Evolutionary conservation across 768 basidiomycete species (phyloP).

Genomic region (Tremella fuciformis): DNA sequence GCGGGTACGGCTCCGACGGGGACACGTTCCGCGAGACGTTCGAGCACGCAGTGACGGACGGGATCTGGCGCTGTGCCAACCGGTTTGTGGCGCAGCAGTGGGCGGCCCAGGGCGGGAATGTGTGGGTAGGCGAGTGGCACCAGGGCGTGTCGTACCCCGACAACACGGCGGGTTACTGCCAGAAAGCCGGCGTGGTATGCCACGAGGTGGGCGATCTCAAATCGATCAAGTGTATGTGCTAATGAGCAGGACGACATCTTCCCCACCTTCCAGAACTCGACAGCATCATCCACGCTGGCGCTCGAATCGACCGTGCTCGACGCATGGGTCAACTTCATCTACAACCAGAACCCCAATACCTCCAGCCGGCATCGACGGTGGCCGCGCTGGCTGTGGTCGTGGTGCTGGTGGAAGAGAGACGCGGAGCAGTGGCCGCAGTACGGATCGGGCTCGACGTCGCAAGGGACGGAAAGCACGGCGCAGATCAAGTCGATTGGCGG

Average conservation of each 20-base stretch:
- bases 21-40: conserved; percentile 34
- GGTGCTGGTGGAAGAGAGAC: background rate
- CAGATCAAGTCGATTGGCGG: conserved; percentile 25
- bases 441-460: background rate
- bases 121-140: conserved; percentile 46
- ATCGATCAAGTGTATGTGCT: background rate
- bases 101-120: conserved; percentile 32
- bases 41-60: conserved; percentile 35
- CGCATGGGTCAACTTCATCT: conserved; percentile 38
- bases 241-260: conserved; percentile 36
- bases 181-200: conserved; percentile 33
- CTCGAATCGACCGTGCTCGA: conserved; percentile 3
- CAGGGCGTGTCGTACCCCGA: conserved; percentile 33
- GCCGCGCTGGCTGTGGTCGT: background rate
- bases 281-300: conserved; percentile 2
- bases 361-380: background rate
- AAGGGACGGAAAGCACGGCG: background rate
- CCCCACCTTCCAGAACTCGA: conserved; percentile 30
- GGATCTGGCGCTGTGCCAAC: conserved; percentile 37
- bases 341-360: conserved; percentile 31
- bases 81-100: conserved; percentile 31
- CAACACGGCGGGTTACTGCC: conserved; percentile 34
- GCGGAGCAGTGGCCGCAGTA: conserved; percentile 14
- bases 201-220: conserved; percentile 31
- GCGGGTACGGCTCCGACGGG: conserved; percentile 4